phyloP scores from a whole-genome alignment of 306 rosid species.

The Leucaena leucocephala region DNA sequence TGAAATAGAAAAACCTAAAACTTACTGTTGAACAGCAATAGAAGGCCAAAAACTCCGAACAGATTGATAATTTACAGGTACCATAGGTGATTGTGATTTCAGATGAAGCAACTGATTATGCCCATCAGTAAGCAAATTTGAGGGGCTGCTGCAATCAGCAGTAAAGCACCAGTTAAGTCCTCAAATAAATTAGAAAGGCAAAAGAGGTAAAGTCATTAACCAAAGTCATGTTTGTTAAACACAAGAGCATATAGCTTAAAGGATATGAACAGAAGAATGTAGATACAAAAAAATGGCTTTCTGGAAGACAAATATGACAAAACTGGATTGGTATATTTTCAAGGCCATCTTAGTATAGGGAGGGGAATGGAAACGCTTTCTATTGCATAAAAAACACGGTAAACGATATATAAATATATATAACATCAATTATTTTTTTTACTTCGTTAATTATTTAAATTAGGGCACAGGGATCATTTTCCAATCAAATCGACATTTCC shows the following conservation, averaged over 20 bases:
- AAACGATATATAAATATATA: neutral
- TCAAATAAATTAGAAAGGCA: slow-evolving; percentile 20
- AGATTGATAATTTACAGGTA: slow-evolving; percentile 40
- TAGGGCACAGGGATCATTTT: neutral
- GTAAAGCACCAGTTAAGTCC: slow-evolving; percentile 25
- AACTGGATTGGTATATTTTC: slow-evolving; percentile 16
- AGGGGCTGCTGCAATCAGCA: slow-evolving; percentile 32
- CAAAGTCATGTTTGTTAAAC: slow-evolving; percentile 20
- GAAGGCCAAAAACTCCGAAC: slow-evolving; percentile 42
- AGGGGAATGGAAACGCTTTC: neutral
- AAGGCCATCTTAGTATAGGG: neutral
- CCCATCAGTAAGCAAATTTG: slow-evolving; percentile 36
- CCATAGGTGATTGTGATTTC: slow-evolving; percentile 37
- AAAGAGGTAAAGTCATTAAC: slow-evolving; percentile 25
- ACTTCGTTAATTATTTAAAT: neutral
- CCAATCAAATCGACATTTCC: neutral
- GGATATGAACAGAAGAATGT: slow-evolving; percentile 25
- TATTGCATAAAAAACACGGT: neutral
- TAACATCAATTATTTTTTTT: neutral
- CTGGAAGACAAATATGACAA: slow-evolving; percentile 5
- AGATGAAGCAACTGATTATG: slow-evolving; percentile 41
- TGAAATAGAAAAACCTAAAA: slow-evolving; percentile 36
- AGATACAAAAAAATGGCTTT: slow-evolving; percentile 23
- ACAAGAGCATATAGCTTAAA: slow-evolving; percentile 22
- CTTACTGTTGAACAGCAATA: slow-evolving; percentile 53